These are phyloP conservation scores for Citeromyces siamensis DNA, from an alignment of 1,139 yeast genomes.

Conservation along the genomic window DNA sequence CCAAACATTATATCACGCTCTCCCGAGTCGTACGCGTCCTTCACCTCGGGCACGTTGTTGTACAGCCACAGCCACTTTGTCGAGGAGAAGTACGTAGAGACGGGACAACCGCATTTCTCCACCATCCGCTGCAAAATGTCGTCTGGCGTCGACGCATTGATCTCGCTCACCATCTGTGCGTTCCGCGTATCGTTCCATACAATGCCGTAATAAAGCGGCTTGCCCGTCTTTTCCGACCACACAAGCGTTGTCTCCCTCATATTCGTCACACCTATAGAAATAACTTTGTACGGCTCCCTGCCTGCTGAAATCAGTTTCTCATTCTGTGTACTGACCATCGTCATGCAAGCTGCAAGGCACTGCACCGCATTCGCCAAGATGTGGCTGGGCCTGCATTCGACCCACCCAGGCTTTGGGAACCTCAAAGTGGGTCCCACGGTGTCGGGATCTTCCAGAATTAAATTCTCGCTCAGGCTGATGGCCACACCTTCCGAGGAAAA, in stretches of 20 bases:
- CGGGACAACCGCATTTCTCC: conserved; percentile 72
- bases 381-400: conserved; percentile 86
- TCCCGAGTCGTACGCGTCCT: conserved; percentile 61
- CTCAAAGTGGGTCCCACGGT: conserved; percentile 57
- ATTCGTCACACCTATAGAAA: conserved; percentile 76
- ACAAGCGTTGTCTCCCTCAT: conserved; percentile 93
- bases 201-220: conserved; percentile 77
- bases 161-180: conserved; percentile 54
- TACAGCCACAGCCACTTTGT: conserved; percentile 85
- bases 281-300: conserved; percentile 40
- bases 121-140: conserved; percentile 48
- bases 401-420: conserved; percentile 84
- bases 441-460: conserved; percentile 49
- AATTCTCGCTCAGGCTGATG: conserved; percentile 40
- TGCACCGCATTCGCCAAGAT: conserved; percentile 74
- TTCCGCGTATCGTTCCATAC: conserved; percentile 97
- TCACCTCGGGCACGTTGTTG: conserved; percentile 64
- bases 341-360: conserved; percentile 56
- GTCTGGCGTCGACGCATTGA: conserved; percentile 44
- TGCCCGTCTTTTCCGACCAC: conserved; percentile 80
- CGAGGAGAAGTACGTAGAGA: conserved; percentile 86
- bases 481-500: conserved; percentile 70
- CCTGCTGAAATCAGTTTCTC: conserved; percentile 20
- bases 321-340: conserved; percentile 45
- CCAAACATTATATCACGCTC: conserved; percentile 77